Conservation (phyloP, 2,329 filamentous ascomycete species). For the Aspergillus ustus region DNA sequence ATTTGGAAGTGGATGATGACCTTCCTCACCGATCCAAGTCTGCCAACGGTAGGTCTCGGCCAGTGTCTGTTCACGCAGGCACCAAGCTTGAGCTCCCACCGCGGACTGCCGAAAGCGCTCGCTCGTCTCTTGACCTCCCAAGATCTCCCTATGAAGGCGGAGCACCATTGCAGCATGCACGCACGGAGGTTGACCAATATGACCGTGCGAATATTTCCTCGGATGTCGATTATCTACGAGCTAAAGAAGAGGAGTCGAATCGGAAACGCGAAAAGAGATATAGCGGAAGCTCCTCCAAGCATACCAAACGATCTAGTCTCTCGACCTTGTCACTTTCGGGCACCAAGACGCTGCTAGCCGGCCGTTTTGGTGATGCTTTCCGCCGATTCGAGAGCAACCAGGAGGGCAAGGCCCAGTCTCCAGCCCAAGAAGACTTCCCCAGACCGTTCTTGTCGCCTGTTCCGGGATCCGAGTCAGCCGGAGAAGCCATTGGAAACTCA, state of each 20-base stretch:
- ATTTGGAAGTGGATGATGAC: conserved; percentile 62
- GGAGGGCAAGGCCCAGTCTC: conserved; percentile 38
- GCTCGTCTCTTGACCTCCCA: conserved; percentile 43
- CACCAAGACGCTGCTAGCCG: conserved; percentile 81
- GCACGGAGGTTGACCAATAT: conserved; percentile 40
- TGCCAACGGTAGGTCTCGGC: conserved; percentile 70
- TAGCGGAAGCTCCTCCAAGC: conserved; percentile 62
- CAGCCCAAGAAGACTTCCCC: conserved; percentile 50
- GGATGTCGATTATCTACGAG: conserved; percentile 81
- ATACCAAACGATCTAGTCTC: conserved; percentile 74
- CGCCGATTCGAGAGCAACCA: conserved; percentile 76
- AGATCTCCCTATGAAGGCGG: conserved; percentile 42
- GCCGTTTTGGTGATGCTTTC: conserved; percentile 92
- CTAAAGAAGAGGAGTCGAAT: conserved; percentile 69
- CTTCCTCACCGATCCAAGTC: conserved; percentile 64
- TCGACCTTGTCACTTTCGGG: conserved; percentile 69
- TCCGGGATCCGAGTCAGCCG: conserved; percentile 75
- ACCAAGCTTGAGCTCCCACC: conserved; percentile 77
- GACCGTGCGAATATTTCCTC: conserved; percentile 68
- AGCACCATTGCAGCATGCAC: conserved; percentile 38
- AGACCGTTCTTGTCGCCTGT: conserved; percentile 56
- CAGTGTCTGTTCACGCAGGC: conserved; percentile 81
- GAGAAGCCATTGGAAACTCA: conserved; percentile 70
- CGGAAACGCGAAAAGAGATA: conserved; percentile 60
- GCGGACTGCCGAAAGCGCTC: conserved; percentile 71